Percentiles rank a stretch among this genome's conserved stretches.
Conservation (phyloP, 352 stramenopile species). For the Phytophthora nicotianae region DNA sequence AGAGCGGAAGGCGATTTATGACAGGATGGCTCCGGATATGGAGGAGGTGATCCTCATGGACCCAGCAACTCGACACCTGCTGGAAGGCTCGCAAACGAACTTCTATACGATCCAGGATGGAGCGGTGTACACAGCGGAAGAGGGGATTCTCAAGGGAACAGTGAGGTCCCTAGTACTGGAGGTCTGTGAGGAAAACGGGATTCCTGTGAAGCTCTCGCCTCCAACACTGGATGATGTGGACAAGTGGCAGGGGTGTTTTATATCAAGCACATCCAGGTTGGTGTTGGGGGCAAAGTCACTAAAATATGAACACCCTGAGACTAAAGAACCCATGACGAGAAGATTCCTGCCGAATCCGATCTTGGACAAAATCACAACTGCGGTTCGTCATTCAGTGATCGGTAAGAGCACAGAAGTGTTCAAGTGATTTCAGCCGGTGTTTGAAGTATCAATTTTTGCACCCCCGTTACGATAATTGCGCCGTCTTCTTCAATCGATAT, state of each 20-base stretch:
- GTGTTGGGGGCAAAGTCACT: constrained; percentile 63
- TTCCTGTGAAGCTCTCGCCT: constrained; percentile 59
- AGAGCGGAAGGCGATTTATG: constrained; percentile 79
- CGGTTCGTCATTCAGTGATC: constrained; percentile 54
- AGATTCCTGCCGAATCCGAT: constrained; percentile 46
- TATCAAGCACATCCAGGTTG: constrained; percentile 83
- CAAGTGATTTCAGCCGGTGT: constrained; percentile 31
- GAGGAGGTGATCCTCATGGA: constrained; percentile 83
- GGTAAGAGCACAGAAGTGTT: constrained; percentile 68
- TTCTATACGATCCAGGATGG: constrained; percentile 72
- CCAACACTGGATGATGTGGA: constrained; percentile 60
- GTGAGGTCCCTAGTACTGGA: constrained; percentile 79
- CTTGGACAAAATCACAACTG: constrained; percentile 49
- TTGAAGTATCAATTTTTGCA: background rate
- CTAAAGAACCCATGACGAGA: constrained; percentile 27
- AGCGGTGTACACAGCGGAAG: constrained; percentile 64
- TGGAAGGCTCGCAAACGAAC: constrained; percentile 88
- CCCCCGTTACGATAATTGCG: constrained; percentile 10
- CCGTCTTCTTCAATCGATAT: background rate
- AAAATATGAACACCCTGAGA: constrained; percentile 51
- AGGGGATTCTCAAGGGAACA: constrained; percentile 79
- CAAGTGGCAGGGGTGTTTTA: constrained; percentile 79
- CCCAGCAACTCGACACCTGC: constrained; percentile 50
- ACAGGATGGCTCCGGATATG: constrained; percentile 61
- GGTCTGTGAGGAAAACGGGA: constrained; percentile 54